Percentiles rank a stretch among this genome's conserved stretches.
phyloP scores from a whole-genome alignment of 2,329 filamentous ascomycete genomes.

The Colletotrichum cereale region DNA sequence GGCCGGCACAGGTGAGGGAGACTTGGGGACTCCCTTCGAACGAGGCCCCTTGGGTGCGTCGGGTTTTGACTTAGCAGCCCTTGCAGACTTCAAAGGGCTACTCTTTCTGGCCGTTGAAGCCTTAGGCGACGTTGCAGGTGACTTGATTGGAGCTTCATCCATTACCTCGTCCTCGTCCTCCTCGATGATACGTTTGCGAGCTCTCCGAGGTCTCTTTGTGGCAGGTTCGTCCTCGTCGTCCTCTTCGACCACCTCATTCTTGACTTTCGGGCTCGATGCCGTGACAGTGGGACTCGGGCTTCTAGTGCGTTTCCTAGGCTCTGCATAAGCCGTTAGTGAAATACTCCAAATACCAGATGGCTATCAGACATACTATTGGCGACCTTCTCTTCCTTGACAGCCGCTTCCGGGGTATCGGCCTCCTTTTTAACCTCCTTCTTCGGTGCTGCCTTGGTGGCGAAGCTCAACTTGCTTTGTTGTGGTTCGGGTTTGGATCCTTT shows the following conservation, averaged over 20 bases:
- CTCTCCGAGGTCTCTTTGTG: slow-evolving; percentile 67
- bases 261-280: slow-evolving; percentile 43
- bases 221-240: slow-evolving; percentile 71
- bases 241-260: slow-evolving; percentile 56
- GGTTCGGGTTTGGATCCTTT: slow-evolving; percentile 69
- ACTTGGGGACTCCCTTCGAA: slow-evolving; percentile 16
- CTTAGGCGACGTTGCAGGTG: slow-evolving; percentile 38
- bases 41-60: slow-evolving; percentile 44
- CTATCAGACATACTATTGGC: slow-evolving; percentile 36
- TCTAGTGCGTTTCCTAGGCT: slow-evolving; percentile 62
- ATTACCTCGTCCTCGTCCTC: slow-evolving; percentile 64
- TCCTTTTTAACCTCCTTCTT: slow-evolving; percentile 51
- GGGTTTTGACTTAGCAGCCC: slow-evolving; percentile 27
- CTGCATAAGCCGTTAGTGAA: slow-evolving; percentile 43
- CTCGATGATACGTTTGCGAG: slow-evolving; percentile 54
- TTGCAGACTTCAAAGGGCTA: slow-evolving; percentile 35
- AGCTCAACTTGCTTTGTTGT: slow-evolving; percentile 84
- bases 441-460: slow-evolving; percentile 68
- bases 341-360: neutral
- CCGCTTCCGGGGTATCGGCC: slow-evolving; percentile 46
- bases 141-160: slow-evolving; percentile 48
- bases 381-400: slow-evolving; percentile 54
- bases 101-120: slow-evolving; percentile 10
- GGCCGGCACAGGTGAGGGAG: slow-evolving; percentile 43
- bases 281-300: slow-evolving; percentile 42